phyloP scores from a whole-genome alignment of 257 asterid genomes.

The Cinchona pubescens region DNA sequence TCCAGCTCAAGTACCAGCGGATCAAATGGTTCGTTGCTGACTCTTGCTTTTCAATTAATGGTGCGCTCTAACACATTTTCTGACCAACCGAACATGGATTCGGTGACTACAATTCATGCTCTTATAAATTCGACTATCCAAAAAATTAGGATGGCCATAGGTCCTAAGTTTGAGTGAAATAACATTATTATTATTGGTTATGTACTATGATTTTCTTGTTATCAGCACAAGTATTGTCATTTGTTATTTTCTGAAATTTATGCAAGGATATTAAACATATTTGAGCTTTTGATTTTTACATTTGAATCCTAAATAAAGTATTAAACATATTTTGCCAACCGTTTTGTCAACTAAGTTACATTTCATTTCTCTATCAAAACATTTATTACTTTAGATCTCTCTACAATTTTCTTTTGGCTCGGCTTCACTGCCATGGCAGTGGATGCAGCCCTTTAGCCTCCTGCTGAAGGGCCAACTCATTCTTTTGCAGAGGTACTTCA shows the following conservation, averaged over 20 bases:
- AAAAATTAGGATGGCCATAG: constrained; percentile 41
- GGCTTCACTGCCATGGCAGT: too few relatives aligned
- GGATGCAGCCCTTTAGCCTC: too few relatives aligned
- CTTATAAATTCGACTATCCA: constrained; percentile 48
- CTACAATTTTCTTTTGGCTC: too few relatives aligned
- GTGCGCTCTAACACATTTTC: constrained; percentile 26
- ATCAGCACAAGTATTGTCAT: not conserved
- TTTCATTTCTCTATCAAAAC: too few relatives aligned
- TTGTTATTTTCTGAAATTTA: not conserved
- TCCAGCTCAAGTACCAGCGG: constrained; percentile 14
- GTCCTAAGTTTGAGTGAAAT: constrained; percentile 23
- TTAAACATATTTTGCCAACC: too few relatives aligned
- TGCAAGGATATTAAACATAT: not conserved
- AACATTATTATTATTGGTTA: not conserved
- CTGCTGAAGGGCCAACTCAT: too few relatives aligned
- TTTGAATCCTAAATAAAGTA: too few relatives aligned
- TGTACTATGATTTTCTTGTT: not conserved
- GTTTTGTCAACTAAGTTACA: too few relatives aligned
- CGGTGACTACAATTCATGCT: constrained; percentile 38
- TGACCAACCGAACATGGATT: constrained; percentile 43
- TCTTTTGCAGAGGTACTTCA: too few relatives aligned
- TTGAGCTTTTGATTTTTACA: not conserved
- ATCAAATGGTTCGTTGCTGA: constrained; percentile 48
- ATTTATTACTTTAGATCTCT: too few relatives aligned
- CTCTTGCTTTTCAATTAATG: constrained; percentile 50